A percentile compares a stretch with the other conserved stretches of the same genome.
Evolutionary conservation across 192 early-diverging fungal species (phyloP).

Genomic region (Rhizoclosmatium sp.): DNA sequence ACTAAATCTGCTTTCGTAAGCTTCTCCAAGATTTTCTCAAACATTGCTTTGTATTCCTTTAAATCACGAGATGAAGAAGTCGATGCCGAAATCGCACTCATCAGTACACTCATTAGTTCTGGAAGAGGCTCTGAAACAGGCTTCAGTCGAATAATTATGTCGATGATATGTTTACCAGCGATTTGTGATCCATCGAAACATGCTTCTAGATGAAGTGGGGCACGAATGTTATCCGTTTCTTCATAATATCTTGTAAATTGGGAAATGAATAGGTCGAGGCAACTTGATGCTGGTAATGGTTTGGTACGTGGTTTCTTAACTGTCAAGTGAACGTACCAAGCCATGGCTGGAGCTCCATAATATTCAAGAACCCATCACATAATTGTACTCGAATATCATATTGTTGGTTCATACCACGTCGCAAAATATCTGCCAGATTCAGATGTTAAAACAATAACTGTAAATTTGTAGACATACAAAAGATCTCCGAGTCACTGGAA

Average conservation of each 20-base stretch:
- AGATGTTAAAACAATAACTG: neutral
- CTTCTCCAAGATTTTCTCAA: slow-evolving; percentile 10
- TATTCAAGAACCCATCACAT: slow-evolving; percentile 22
- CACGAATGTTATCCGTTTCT: neutral
- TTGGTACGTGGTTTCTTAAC: neutral
- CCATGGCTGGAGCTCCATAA: slow-evolving; percentile 22
- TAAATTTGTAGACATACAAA: neutral
- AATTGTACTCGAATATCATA: slow-evolving; percentile 18
- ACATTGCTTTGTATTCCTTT: neutral
- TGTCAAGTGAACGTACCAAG: slow-evolving; percentile 11
- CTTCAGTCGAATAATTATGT: neutral
- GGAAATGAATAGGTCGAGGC: slow-evolving; percentile 8
- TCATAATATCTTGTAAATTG: slow-evolving; percentile 28
- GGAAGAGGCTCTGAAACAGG: slow-evolving; percentile 8
- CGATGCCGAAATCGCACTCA: neutral
- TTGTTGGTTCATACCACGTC: slow-evolving; percentile 26
- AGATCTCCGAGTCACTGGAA: slow-evolving; percentile 5
- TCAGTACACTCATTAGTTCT: neutral
- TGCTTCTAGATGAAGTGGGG: slow-evolving; percentile 16
- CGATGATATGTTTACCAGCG: neutral
- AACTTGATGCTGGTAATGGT: slow-evolving; percentile 7
- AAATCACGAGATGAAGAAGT: neutral
- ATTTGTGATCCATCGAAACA: slow-evolving; percentile 12
- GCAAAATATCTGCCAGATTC: slow-evolving; percentile 14
- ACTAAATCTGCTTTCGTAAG: slow-evolving; percentile 18